A percentile compares a stretch with the other conserved stretches of the same genome.
phyloP scores from a whole-genome alignment of 176 grass and related monocot genomes.

The Oryza meridionalis region DNA sequence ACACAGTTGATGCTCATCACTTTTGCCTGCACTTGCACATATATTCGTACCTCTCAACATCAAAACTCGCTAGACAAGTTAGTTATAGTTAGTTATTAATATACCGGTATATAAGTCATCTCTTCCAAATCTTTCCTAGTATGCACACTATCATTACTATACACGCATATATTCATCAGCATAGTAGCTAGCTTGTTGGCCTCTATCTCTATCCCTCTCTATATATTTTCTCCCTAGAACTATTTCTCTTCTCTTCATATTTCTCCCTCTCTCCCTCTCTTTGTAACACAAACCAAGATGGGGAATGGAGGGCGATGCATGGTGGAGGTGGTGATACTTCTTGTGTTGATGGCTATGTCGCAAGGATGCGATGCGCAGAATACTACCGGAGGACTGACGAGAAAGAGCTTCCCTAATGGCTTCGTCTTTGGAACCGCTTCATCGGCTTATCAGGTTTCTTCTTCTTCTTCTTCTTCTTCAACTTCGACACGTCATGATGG shows the following conservation, averaged over 20 bases:
- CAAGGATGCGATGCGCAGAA: conserved; percentile 26
- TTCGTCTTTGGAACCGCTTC: conserved; percentile 77
- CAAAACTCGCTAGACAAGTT: too few species aligned
- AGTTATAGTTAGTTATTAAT: too few species aligned
- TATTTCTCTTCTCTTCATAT: background rate
- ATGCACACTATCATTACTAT: background rate
- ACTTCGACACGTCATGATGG: background rate
- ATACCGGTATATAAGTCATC: too few species aligned
- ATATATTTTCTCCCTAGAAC: background rate
- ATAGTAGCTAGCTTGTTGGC: background rate
- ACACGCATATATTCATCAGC: background rate
- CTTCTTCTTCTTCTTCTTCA: background rate
- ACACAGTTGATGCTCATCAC: background rate
- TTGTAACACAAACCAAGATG: background rate
- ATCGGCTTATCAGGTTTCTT: conserved; percentile 64
- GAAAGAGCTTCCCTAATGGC: conserved; percentile 59
- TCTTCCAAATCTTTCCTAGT: background rate
- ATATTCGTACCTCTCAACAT: too few species aligned
- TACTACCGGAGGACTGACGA: conserved; percentile 39
- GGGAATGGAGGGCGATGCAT: background rate
- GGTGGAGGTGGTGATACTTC: background rate
- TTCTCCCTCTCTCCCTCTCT: background rate
- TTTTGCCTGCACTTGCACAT: background rate
- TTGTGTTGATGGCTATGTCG: background rate
- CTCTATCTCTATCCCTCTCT: background rate